Conservation (phyloP, 495 filamentous ascomycete species). For the Evansstolkia leycettana region DNA sequence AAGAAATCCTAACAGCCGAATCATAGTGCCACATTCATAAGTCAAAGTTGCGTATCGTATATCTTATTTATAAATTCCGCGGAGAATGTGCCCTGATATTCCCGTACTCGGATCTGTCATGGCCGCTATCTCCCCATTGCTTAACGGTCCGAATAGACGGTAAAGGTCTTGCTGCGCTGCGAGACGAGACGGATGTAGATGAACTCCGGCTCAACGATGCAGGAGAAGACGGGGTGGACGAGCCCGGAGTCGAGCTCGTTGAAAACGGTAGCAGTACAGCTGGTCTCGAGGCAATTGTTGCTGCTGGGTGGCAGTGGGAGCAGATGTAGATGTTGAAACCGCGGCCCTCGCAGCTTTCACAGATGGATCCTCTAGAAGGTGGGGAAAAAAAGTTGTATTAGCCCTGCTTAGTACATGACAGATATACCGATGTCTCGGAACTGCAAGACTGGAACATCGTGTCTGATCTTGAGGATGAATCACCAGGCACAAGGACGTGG, state of each 20-base stretch:
- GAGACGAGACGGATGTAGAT: slow-evolving; percentile 18
- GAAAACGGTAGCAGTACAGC: slow-evolving; percentile 4
- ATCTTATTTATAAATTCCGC: slow-evolving; percentile 7
- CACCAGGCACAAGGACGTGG: too few species aligned
- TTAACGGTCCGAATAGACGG: slow-evolving; percentile 7
- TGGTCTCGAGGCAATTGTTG: slow-evolving; percentile 3
- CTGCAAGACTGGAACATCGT: too few species aligned
- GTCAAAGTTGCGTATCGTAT: too few species aligned
- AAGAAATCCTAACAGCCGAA: too few species aligned
- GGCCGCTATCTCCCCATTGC: slow-evolving; percentile 8
- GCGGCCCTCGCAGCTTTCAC: slow-evolving; percentile 20
- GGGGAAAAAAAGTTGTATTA: neutral
- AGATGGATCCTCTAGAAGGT: slow-evolving; percentile 20
- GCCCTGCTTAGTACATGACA: too few species aligned
- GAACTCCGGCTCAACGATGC: slow-evolving; percentile 22
- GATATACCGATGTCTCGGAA: too few species aligned
- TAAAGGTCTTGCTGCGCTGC: slow-evolving; percentile 7
- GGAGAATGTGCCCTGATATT: slow-evolving; percentile 11
- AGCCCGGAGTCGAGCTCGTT: slow-evolving; percentile 14
- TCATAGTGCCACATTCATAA: too few species aligned
- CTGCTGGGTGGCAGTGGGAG: slow-evolving; percentile 22
- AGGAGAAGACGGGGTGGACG: slow-evolving; percentile 16
- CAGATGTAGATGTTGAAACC: slow-evolving; percentile 28
- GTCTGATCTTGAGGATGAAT: too few species aligned
- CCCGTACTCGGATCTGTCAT: slow-evolving; percentile 13